phyloP scores from a whole-genome alignment of 1,284 basidiomycete genomes.

The Mrakiaceae sp. region DNA sequence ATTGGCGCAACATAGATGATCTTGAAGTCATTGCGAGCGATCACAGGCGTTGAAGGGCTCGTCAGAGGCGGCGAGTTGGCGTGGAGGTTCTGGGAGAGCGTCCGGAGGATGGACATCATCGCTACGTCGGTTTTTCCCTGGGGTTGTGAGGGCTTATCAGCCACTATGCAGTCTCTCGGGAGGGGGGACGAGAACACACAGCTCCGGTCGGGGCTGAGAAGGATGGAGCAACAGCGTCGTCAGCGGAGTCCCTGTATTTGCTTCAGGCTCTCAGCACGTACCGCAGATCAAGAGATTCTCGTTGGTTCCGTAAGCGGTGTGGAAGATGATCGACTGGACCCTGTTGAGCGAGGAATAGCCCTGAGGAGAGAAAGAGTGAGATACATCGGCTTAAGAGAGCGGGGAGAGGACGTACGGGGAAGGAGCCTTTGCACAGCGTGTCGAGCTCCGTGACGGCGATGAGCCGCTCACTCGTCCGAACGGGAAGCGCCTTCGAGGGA shows the following conservation, averaged over 20 bases:
- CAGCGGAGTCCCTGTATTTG: neutral
- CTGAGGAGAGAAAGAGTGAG: conserved; percentile 32
- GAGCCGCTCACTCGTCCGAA: conserved; percentile 58
- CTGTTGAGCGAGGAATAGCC: conserved; percentile 83
- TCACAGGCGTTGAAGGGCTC: conserved; percentile 37
- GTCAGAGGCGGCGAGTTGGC: conserved; percentile 24
- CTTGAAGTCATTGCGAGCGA: conserved; percentile 71
- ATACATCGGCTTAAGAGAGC: conserved; percentile 11
- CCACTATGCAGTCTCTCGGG: neutral
- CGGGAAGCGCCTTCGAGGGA: conserved; percentile 68
- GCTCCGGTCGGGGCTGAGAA: conserved; percentile 80
- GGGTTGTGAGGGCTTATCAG: neutral
- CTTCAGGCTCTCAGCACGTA: conserved; percentile 34
- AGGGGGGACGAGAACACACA: conserved; percentile 41
- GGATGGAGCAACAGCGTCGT: neutral
- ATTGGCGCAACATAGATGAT: conserved; percentile 98
- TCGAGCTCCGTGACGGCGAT: conserved; percentile 67
- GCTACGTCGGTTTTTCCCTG: conserved; percentile 99
- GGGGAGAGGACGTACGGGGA: conserved; percentile 49
- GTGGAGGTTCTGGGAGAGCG: conserved; percentile 60
- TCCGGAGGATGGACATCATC: conserved; percentile 83
- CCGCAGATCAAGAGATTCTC: conserved; percentile 96
- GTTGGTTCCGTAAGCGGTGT: conserved; percentile 84
- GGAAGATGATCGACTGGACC: conserved; percentile 90
- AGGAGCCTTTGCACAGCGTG: conserved; percentile 68